Conservation (phyloP, 768 basidiomycete genomes). For the Termitomyces sp. region DNA sequence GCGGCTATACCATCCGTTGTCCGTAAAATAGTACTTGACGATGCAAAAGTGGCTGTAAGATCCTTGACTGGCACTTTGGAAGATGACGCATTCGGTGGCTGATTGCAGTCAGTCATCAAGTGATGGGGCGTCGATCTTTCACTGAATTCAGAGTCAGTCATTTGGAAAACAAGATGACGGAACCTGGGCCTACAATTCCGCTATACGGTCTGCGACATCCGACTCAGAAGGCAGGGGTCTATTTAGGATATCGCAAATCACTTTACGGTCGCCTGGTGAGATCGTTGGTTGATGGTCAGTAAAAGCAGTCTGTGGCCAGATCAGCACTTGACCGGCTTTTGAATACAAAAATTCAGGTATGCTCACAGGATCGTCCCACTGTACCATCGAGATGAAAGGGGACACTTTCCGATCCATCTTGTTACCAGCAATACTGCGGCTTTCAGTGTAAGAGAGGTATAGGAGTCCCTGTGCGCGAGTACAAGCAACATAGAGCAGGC, state of each 20-base stretch:
- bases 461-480: conserved; percentile 71
- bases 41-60: neutral
- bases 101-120: conserved; percentile 5
- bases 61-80: conserved; percentile 3
- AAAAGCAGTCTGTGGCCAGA: conserved; percentile 33
- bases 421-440: conserved; percentile 18
- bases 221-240: conserved; percentile 37
- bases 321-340: neutral
- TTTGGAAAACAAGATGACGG: conserved; percentile 2
- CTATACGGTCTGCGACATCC: conserved; percentile 33
- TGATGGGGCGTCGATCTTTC: conserved; percentile 20
- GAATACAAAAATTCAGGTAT: neutral
- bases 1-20: neutral
- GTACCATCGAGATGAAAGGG: conserved; percentile 46
- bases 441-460: neutral
- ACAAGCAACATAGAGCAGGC: conserved; percentile 84
- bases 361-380: conserved; percentile 37
- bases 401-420: conserved; percentile 46
- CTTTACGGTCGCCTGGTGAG: conserved; percentile 32
- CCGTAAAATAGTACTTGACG: conserved; percentile 4
- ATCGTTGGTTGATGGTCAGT: conserved; percentile 36
- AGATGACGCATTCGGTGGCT: neutral
- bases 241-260: conserved; percentile 50
- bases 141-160: conserved; percentile 15
- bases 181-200: conserved; percentile 43